Conservation (phyloP, 2,329 filamentous ascomycete genomes). For the Arthrobotrys sphaeroides region DNA sequence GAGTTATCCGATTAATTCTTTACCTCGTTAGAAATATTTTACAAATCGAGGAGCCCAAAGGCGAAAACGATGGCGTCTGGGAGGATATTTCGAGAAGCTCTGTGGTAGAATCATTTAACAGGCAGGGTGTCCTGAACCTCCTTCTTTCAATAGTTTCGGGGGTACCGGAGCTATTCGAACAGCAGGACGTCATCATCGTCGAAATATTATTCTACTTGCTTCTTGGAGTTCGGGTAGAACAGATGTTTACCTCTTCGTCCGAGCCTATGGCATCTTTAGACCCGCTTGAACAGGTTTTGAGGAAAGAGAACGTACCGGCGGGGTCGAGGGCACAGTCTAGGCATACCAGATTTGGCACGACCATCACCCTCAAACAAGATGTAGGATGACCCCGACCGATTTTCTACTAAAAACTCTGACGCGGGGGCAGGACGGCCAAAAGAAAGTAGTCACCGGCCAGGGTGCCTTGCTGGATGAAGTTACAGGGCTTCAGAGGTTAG, state of each 20-base stretch:
- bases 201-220: constrained; percentile 92
- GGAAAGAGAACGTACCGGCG: neutral
- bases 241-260: constrained; percentile 78
- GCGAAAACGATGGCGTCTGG: constrained; percentile 81
- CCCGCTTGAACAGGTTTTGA: constrained; percentile 11
- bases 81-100: constrained; percentile 87
- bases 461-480: constrained; percentile 79
- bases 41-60: constrained; percentile 79
- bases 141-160: constrained; percentile 88
- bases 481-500: constrained; percentile 84
- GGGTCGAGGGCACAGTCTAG: constrained; percentile 76
- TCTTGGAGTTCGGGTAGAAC: constrained; percentile 84
- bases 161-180: constrained; percentile 90
- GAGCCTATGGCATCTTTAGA: constrained; percentile 68
- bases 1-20: constrained; percentile 87
- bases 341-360: constrained; percentile 94
- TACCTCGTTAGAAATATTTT: constrained; percentile 90
- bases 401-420: neutral
- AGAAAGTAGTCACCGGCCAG: constrained; percentile 87
- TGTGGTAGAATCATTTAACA: constrained; percentile 86
- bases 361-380: constrained; percentile 84
- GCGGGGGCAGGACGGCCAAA: constrained; percentile 69
- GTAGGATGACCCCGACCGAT: neutral
- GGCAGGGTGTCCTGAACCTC: constrained; percentile 87
- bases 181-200: constrained; percentile 86